Evolutionary conservation across 1,284 basidiomycete genomes (phyloP).

Genomic region (Moesziomyces antarcticus): DNA sequence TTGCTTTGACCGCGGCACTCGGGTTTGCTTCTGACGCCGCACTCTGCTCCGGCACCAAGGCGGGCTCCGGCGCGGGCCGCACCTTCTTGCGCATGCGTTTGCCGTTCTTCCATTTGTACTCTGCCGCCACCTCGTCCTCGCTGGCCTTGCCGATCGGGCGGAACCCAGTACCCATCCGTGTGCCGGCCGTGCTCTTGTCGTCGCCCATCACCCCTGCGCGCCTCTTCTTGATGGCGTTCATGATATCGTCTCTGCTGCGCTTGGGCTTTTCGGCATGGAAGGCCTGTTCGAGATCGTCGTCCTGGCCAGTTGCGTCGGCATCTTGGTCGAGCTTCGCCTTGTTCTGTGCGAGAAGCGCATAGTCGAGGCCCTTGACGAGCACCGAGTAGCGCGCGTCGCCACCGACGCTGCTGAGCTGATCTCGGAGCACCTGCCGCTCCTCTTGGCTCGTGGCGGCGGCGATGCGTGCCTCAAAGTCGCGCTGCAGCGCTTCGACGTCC

Average conservation of each 20-base stretch:
- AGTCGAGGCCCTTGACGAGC: conserved; percentile 89
- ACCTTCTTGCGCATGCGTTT: conserved; percentile 70
- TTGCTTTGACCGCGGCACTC: no score
- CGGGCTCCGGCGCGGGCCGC: conserved; percentile 32
- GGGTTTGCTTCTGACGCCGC: no score
- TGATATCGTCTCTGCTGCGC: conserved; percentile 74
- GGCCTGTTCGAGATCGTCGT: conserved; percentile 80
- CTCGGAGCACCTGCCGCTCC: conserved; percentile 74
- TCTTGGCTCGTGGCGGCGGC: conserved; percentile 72
- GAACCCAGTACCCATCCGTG: conserved; percentile 76
- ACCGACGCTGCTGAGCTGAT: conserved; percentile 83
- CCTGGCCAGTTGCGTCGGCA: conserved; percentile 73
- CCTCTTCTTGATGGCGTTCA: conserved; percentile 79
- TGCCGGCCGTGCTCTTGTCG: conserved; percentile 72
- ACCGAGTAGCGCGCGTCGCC: conserved; percentile 86
- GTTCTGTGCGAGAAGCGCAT: conserved; percentile 83
- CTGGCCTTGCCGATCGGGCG: conserved; percentile 75
- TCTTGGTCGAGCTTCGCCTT: conserved; percentile 73
- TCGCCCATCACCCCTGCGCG: conserved; percentile 65
- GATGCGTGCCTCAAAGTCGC: conserved; percentile 78
- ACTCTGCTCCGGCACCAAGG: no score
- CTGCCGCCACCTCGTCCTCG: conserved; percentile 71
- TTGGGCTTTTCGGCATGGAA: conserved; percentile 70
- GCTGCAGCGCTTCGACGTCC: conserved; percentile 81
- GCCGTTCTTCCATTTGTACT: conserved; percentile 63